phyloP scores from a whole-genome alignment of 148 eudicot species.

The Limonium bicolor region DNA sequence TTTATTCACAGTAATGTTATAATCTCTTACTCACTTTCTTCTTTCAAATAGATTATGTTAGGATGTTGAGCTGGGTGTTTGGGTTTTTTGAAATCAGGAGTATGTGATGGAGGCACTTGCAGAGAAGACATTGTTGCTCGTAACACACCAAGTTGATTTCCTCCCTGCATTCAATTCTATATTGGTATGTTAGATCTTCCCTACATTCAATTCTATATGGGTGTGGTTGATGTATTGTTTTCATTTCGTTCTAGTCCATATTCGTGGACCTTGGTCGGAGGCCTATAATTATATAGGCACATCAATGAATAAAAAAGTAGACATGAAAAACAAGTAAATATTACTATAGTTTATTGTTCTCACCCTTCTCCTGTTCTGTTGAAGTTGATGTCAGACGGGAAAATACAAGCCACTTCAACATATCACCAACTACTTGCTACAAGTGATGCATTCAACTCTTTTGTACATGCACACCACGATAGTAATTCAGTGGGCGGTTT shows the following conservation, averaged over 20 bases:
- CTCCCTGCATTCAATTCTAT: constrained; percentile 9
- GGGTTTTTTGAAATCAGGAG: too few species aligned
- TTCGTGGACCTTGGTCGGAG: too few species aligned
- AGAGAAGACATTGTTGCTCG: constrained; percentile 9
- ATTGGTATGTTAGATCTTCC: constrained; percentile 13
- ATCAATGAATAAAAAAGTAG: too few species aligned
- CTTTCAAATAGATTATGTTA: background rate
- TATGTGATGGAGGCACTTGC: constrained; percentile 12
- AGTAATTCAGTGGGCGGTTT: background rate
- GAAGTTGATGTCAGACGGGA: constrained; percentile 34
- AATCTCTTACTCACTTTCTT: too few species aligned
- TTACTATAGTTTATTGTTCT: background rate
- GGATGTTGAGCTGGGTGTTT: too few species aligned
- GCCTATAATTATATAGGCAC: too few species aligned
- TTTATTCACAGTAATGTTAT: constrained; percentile 28
- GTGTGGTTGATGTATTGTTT: too few species aligned
- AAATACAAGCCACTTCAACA: constrained; percentile 21
- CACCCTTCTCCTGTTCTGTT: background rate
- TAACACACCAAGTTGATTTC: constrained; percentile 16
- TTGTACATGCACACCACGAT: constrained; percentile 26
- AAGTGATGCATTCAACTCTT: constrained; percentile 17
- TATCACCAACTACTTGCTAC: constrained; percentile 25
- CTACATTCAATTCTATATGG: too few species aligned
- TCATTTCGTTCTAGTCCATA: too few species aligned
- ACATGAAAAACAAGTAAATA: too few species aligned